These are phyloP conservation scores for Clavariopsis aquatica DNA, from an alignment of 495 filamentous ascomycete genomes.

Conservation along the genomic window DNA sequence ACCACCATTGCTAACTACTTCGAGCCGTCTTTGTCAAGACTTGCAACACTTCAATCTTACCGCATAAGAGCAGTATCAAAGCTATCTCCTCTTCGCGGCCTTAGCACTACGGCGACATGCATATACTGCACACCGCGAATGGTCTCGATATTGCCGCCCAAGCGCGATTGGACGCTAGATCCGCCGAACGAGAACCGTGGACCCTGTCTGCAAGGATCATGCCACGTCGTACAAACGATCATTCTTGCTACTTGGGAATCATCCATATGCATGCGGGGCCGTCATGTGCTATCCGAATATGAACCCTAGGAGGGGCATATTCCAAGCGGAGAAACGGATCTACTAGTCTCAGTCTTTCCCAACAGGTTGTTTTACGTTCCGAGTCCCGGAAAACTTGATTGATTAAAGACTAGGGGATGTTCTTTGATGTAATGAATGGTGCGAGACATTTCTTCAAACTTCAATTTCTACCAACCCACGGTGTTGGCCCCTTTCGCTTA, in stretches of 20 bases:
- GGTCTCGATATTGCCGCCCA: neutral
- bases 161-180: neutral
- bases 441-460: neutral
- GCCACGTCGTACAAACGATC: slow-evolving; percentile 1
- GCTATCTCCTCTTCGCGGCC: neutral
- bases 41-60: neutral
- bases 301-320: neutral
- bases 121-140: neutral
- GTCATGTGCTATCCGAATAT: neutral
- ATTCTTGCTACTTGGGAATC: neutral
- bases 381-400: neutral
- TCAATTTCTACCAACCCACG: no score
- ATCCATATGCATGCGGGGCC: slow-evolving; percentile 1
- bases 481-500: no score
- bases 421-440: neutral
- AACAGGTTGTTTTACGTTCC: neutral
- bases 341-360: neutral
- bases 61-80: neutral
- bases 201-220: neutral
- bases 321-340: neutral
- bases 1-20: neutral
- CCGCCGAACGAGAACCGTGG: neutral
- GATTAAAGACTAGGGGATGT: neutral
- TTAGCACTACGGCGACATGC: neutral
- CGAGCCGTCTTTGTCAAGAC: neutral